Evolutionary conservation across 805 yeast genomes (phyloP), one percentile per base, ranked within the genome.

Genomic region (Yarrowia sp.): DNA sequence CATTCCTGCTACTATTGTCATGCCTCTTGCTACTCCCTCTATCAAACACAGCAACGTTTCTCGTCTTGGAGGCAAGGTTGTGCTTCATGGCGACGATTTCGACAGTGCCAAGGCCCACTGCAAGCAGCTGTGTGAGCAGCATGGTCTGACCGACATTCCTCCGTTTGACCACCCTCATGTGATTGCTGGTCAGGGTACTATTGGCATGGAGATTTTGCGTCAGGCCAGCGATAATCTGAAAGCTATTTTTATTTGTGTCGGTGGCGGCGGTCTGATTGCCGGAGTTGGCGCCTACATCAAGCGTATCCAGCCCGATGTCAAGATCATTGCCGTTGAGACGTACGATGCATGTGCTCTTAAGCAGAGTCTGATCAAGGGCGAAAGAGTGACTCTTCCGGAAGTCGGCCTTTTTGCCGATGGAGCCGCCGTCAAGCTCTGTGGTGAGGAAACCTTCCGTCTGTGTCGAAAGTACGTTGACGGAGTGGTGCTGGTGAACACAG

Each of bases 341-440:
- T 87, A 81, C 75, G 99, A 95, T 78, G 97, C 99, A 1, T 94
- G 92, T 76, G 97, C 96, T n/a, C 82, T 95, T 80, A 82, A 87
- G 73, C 90, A 86, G 73, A 89, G 97, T 10, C 76, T 92, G 70
- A 75, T 85, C 69, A 75, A 77, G 17, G 83, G 86, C 17, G 78
- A 86, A 68, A 83, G 89, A 71, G 86, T 84, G 13, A 75, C 81
- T 2, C 82, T 96, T 64, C 77, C 82, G 30, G 80, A 83, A n/a
- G 98, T 93, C 3, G 99, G 99, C n/a, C 81, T 90, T 9, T 95
- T 95, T 79, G 99, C 99, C 24, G 99, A 95, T 77, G 99, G 99
- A 76, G 92, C 99, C 12, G 98, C 99, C 10, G 99, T 95, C 50
- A 90, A 87, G 75, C 77, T 88, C 33, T 82, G 92, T 24, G 99